Base-by-base conservation (phyloP, 257 asterid species). In the Verbascum thapsus region DNA sequence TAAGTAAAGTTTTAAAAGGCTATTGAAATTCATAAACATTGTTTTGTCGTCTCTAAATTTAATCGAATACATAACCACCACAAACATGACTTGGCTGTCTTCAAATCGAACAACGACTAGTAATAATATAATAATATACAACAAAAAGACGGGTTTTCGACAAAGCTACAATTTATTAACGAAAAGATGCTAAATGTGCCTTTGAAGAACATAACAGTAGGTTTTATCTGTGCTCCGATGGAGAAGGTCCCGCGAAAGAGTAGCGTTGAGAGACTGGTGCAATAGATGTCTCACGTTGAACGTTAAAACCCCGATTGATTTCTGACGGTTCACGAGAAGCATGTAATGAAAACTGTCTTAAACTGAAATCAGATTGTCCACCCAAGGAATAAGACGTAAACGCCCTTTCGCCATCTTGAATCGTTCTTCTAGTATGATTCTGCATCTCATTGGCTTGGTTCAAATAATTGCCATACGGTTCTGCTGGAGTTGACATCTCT, bases 201-300 rank as follows among this genome's bases (percentile, higher is more conserved):
- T 16, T 4, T 12, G 47, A 53, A 30, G 48, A 68, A 58, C 56
- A 39, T 5, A 44, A 12, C 40, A 15, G 3, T 18, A 12, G 10
- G 43, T 49, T 41, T 52, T 64, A 65, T 79, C 81, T 75, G 61
- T 45, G 77, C n/a, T 43, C 79, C 0, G 79, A 68, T 1, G 52
- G 68, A 68, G 87, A 69, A 12, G 86, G 91, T 17, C 85, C 94
- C 3, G 72, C 82, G 67, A 82, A 84, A 43, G 96, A 72, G 71
- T 88, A 83, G 54, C 86, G 81, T n/a, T 74, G 69, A 9, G 88
- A 81, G 54, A 80, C 87, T 7, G 86, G 80, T 12, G 82, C 53
- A 23, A 85, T 38, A 5, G 57, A 66, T 18, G 41, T 76, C 80
- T 55, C 67, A 10, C 26, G 72, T 30, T 50, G 77, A 26, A 57